phyloP scores from a whole-genome alignment of 2,329 filamentous ascomycete species.

The Hypoxylon sp. region DNA sequence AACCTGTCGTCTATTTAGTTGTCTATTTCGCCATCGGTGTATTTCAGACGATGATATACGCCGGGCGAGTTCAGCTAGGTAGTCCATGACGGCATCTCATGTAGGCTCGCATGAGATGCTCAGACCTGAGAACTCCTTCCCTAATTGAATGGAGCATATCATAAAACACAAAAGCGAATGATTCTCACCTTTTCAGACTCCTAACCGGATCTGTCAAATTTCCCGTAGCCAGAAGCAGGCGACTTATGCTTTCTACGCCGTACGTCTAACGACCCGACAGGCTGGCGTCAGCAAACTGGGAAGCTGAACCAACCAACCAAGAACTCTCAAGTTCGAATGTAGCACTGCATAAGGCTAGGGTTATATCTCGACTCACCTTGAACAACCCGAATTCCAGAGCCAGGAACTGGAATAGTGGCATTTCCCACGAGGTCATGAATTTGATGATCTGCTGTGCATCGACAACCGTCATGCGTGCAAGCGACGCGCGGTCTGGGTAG shows the following conservation, averaged over 20 bases:
- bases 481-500: slow-evolving; percentile 48
- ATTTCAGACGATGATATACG: neutral
- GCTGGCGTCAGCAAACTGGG: slow-evolving; percentile 17
- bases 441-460: slow-evolving; percentile 54
- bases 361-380: slow-evolving; percentile 47
- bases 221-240: slow-evolving; percentile 51
- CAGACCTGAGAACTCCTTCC: neutral
- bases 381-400: slow-evolving; percentile 54
- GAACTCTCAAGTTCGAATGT: neutral
- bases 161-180: neutral
- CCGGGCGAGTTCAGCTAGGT: neutral
- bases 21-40: neutral
- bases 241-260: slow-evolving; percentile 53
- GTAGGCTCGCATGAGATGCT: neutral
- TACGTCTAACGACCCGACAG: slow-evolving; percentile 49
- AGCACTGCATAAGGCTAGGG: neutral
- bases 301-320: neutral
- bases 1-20: slow-evolving; percentile 47
- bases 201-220: slow-evolving; percentile 54
- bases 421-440: slow-evolving; percentile 48
- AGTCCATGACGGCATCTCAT: neutral
- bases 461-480: slow-evolving; percentile 52
- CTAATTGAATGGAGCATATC: neutral
- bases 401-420: slow-evolving; percentile 49
- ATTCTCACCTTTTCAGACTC: slow-evolving; percentile 52